Conservation (phyloP, 345 rosid genomes). For the Pugionium cornutum region DNA sequence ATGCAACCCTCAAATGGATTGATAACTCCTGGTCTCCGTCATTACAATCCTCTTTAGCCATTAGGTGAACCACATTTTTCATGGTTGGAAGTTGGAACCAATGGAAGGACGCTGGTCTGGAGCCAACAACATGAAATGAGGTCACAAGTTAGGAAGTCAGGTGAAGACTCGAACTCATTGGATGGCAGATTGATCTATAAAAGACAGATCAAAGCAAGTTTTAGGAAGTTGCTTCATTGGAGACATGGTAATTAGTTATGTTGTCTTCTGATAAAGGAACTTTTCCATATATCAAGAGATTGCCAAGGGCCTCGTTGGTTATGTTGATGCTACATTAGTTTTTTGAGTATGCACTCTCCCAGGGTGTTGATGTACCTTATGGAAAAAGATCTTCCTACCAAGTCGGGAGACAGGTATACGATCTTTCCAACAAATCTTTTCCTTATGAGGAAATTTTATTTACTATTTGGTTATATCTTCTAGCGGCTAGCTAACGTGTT, state of each 20-base stretch:
- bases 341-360: conserved; percentile 12
- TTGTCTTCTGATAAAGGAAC: conserved; percentile 15
- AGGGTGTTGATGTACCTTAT: conserved; percentile 29
- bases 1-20: conserved; percentile 47
- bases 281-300: conserved; percentile 22
- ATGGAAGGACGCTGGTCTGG: conserved; percentile 47
- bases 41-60: conserved; percentile 50
- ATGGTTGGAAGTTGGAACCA: conserved; percentile 23
- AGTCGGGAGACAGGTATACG: conserved; percentile 32
- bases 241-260: conserved; percentile 37
- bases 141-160: too few species aligned
- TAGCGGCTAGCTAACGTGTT: conserved; percentile 20
- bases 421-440: conserved; percentile 26
- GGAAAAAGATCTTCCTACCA: conserved; percentile 3
- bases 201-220: conserved; percentile 34
- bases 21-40: conserved; percentile 46
- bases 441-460: neutral
- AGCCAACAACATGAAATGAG: conserved; percentile 24
- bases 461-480: conserved; percentile 7
- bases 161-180: too few species aligned
- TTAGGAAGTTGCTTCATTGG: conserved; percentile 38
- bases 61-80: conserved; percentile 42
- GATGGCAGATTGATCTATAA: conserved; percentile 22
- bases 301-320: neutral
- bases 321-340: conserved; percentile 12